Evolutionary conservation across 2,329 filamentous ascomycete species (phyloP).

Genomic region (Nothophoma quercina): DNA sequence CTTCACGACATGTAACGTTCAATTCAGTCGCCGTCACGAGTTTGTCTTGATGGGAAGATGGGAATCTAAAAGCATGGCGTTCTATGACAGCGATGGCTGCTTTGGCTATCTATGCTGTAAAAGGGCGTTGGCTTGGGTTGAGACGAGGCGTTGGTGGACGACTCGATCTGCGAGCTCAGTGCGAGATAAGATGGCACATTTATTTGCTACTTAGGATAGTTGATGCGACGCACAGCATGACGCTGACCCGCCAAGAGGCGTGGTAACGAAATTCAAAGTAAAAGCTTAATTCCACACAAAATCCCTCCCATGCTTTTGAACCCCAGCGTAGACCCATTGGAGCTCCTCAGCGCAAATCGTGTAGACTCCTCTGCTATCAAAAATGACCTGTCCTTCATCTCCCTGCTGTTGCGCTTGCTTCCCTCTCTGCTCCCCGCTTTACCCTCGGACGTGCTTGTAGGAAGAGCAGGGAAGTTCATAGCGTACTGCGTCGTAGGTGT

Average conservation of each 20-base stretch:
- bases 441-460: not conserved
- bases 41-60: slow-evolving; percentile 15
- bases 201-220: slow-evolving; percentile 20
- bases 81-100: slow-evolving; percentile 6
- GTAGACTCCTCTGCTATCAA: not conserved
- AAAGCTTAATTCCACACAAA: slow-evolving; percentile 7
- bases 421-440: not conserved
- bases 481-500: not conserved
- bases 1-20: slow-evolving; percentile 19
- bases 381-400: no score
- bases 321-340: no score
- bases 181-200: not conserved
- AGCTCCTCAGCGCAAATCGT: no score
- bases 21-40: slow-evolving; percentile 9
- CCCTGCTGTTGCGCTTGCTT: not conserved
- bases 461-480: slow-evolving; percentile 2
- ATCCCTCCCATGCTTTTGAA: no score
- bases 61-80: slow-evolving; percentile 19
- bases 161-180: not conserved
- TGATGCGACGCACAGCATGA: slow-evolving; percentile 8
- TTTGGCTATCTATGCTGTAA: slow-evolving; percentile 10
- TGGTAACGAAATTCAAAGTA: slow-evolving; percentile 17
- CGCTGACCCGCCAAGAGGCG: slow-evolving; percentile 17
- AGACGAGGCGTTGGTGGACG: slow-evolving; percentile 10
- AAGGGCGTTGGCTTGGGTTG: slow-evolving; percentile 15